phyloP scores from a whole-genome alignment of 106 monocot genomes.

The Dactylorhiza incarnata region DNA sequence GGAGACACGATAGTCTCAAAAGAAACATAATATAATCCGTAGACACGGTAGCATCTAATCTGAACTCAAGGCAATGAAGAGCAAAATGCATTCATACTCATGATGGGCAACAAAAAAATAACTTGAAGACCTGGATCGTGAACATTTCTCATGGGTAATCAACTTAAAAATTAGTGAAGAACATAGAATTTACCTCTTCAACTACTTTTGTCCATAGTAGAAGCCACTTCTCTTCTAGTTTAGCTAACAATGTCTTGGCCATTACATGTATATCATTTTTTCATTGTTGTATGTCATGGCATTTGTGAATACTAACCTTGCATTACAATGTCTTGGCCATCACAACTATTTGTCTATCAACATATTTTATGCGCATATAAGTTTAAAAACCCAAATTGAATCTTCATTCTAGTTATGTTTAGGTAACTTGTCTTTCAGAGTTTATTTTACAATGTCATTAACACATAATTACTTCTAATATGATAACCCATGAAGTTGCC shows the following conservation, averaged over 20 bases:
- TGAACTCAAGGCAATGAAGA: background rate
- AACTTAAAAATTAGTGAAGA: background rate
- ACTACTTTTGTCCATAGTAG: conserved; percentile 74
- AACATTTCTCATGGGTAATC: background rate
- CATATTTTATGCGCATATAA: no score
- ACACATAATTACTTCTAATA: background rate
- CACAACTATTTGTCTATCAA: conserved; percentile 80
- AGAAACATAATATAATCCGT: background rate
- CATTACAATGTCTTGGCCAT: conserved; percentile 96
- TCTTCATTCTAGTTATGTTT: background rate
- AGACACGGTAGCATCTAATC: background rate
- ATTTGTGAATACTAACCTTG: conserved; percentile 79
- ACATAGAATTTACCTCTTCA: conserved; percentile 60
- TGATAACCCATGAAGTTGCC: background rate
- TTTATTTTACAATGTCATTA: background rate
- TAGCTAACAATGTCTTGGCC: conserved; percentile 72
- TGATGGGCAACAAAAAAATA: background rate
- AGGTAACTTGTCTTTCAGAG: background rate
- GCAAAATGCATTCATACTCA: background rate
- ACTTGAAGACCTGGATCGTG: background rate
- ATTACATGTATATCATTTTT: conserved; percentile 64
- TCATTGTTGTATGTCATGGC: conserved; percentile 91
- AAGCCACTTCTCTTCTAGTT: conserved; percentile 92
- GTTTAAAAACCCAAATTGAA: background rate
- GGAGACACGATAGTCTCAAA: background rate